A percentile compares a stretch with the other conserved stretches of the same genome.
Evolutionary conservation across 768 basidiomycete genomes (phyloP).

Genomic region (Macrocybe gigantea): DNA sequence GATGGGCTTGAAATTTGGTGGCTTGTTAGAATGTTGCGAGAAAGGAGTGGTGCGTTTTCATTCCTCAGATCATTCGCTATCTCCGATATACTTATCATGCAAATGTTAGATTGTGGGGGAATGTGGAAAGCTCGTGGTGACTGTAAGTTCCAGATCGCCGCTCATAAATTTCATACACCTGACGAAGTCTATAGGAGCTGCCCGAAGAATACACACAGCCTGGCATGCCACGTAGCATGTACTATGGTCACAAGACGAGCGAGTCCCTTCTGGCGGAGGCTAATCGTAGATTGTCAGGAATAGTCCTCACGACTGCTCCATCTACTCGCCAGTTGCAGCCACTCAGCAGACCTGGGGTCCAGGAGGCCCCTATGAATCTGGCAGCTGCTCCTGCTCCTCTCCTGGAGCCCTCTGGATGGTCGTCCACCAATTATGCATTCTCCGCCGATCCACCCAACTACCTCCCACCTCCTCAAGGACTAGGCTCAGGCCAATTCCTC

Average conservation of each 20-base stretch:
- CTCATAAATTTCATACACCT: neutral
- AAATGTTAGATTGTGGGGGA: slow-evolving; percentile 43
- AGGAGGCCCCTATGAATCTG: neutral
- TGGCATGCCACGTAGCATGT: slow-evolving; percentile 69
- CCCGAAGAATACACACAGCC: slow-evolving; percentile 77
- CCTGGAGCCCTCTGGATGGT: slow-evolving; percentile 5
- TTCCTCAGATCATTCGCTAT: neutral
- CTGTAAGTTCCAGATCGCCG: slow-evolving; percentile 21
- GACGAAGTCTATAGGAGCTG: slow-evolving; percentile 49
- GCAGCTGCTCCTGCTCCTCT: slow-evolving; percentile 2
- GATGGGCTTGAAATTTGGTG: slow-evolving; percentile 85
- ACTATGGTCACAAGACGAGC: slow-evolving; percentile 60
- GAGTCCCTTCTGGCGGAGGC: slow-evolving; percentile 61
- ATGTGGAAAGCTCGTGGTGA: slow-evolving; percentile 45
- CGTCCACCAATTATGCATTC: slow-evolving; percentile 1
- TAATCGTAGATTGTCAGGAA: slow-evolving; percentile 44
- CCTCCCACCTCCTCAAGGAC: slow-evolving; percentile 24
- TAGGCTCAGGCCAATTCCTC: slow-evolving; percentile 19
- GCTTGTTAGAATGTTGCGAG: slow-evolving; percentile 77
- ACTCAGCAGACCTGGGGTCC: neutral
- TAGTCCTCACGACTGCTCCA: slow-evolving; percentile 40
- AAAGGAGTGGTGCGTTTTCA: slow-evolving; percentile 51
- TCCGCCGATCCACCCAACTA: slow-evolving; percentile 8
- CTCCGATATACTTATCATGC: slow-evolving; percentile 1
- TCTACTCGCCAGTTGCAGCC: slow-evolving; percentile 8